Conservation (phyloP, 495 filamentous ascomycete species). For the Chaetomidium leptoderma region DNA sequence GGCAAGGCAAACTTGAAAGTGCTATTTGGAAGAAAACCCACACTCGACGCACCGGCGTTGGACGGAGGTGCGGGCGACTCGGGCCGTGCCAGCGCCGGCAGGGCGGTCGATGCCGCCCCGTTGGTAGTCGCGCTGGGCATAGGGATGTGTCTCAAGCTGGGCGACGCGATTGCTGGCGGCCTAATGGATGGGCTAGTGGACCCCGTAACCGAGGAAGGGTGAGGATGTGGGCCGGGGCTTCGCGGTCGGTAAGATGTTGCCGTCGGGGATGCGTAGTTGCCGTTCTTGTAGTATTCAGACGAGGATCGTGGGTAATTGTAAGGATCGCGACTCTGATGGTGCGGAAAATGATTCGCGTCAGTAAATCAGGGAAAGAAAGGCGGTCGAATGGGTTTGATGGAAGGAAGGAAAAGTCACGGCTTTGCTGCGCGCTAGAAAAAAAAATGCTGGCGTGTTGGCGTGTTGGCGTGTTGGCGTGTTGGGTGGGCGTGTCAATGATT, state of each 20-base stretch:
- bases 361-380: constrained; percentile 5
- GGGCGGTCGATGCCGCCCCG: constrained; percentile 39
- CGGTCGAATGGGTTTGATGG: neutral
- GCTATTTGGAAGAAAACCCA: constrained; percentile 33
- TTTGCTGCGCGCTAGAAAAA: constrained; percentile 2
- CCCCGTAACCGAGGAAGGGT: constrained; percentile 51
- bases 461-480: neutral
- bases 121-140: constrained; percentile 44
- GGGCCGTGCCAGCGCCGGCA: constrained; percentile 42
- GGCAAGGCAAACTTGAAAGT: constrained; percentile 10
- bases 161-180: constrained; percentile 51
- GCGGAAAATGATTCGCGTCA: constrained; percentile 26
- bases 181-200: constrained; percentile 50
- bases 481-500: neutral
- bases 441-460: constrained; percentile 2
- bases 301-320: constrained; percentile 46
- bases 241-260: constrained; percentile 51
- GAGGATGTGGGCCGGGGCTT: constrained; percentile 51
- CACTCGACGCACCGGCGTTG: constrained; percentile 33
- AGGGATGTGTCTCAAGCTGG: constrained; percentile 42
- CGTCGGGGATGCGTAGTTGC: constrained; percentile 54
- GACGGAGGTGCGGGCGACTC: constrained; percentile 37
- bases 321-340: constrained; percentile 47
- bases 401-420: neutral
- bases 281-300: constrained; percentile 52